These are phyloP conservation scores for Neurospora cerealis DNA, from an alignment of 495 filamentous ascomycete species.

Conservation along the genomic window DNA sequence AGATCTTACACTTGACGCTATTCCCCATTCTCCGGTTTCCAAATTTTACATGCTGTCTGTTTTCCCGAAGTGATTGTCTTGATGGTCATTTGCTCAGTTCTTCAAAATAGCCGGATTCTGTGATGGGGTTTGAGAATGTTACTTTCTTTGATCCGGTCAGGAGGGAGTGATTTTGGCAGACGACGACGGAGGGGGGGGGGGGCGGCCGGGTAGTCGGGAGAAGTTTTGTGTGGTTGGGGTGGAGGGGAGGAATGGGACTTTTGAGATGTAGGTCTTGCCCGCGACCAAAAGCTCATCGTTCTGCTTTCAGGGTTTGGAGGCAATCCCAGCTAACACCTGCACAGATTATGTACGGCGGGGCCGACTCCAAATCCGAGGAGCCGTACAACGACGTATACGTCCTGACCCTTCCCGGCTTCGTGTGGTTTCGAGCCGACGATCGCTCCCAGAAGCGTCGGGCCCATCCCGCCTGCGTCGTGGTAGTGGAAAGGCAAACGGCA, in stretches of 20 bases:
- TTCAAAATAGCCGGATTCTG: background rate
- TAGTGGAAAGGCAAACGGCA: background rate
- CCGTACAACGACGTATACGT: background rate
- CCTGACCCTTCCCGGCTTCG: background rate
- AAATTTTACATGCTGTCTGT: too few relatives aligned
- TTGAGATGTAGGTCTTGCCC: background rate
- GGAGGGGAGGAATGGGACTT: background rate
- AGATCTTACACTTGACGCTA: too few relatives aligned
- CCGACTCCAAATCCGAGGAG: background rate
- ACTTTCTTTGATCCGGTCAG: slow-evolving; percentile 1
- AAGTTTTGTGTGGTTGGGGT: background rate
- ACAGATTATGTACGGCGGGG: background rate
- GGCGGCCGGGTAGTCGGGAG: background rate
- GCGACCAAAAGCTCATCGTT: too few relatives aligned
- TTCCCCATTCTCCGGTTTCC: too few relatives aligned
- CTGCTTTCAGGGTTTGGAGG: too few relatives aligned
- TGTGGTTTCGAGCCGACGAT: background rate
- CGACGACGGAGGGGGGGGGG: too few relatives aligned
- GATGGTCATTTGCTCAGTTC: too few relatives aligned
- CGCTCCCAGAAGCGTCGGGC: background rate
- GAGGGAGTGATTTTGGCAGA: too few relatives aligned
- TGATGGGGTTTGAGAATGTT: background rate
- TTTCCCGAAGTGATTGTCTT: too few relatives aligned
- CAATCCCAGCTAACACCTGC: background rate
- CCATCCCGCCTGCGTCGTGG: background rate